Conservation (phyloP, 176 grass and related monocot genomes). For the Eragrostis nindensis region DNA sequence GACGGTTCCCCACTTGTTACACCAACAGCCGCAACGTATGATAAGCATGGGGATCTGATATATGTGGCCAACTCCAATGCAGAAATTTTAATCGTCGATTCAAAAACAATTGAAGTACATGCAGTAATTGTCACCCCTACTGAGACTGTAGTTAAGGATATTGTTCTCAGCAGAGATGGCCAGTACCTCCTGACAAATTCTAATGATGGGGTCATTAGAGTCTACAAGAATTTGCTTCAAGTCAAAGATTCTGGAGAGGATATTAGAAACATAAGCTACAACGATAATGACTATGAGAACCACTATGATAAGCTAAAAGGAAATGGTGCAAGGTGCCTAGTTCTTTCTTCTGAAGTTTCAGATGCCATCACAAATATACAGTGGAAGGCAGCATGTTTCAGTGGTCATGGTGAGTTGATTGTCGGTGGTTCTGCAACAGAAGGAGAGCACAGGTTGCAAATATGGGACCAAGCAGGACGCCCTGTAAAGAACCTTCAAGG, state of each 20-base stretch:
- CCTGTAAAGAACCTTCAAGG: constrained; percentile 94
- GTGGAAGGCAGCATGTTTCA: constrained; percentile 96
- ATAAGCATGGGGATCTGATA: constrained; percentile 79
- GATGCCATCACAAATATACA: constrained; percentile 89
- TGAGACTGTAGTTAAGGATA: constrained; percentile 86
- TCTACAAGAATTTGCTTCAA: constrained; percentile 74
- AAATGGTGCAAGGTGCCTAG: constrained; percentile 66
- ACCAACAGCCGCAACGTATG: constrained; percentile 89
- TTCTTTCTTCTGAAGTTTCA: constrained; percentile 75
- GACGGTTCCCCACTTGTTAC: constrained; percentile 88
- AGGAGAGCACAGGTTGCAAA: constrained; percentile 89
- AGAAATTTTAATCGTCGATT: constrained; percentile 90
- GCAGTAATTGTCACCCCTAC: constrained; percentile 72
- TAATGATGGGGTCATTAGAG: constrained; percentile 93
- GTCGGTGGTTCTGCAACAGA: constrained; percentile 93
- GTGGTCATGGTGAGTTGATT: constrained; percentile 93
- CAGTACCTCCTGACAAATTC: constrained; percentile 93
- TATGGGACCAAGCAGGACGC: constrained; percentile 82
- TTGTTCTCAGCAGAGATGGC: constrained; percentile 83
- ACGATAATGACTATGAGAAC: constrained; percentile 36
- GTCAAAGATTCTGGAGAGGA: constrained; percentile 64
- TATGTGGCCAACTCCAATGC: constrained; percentile 95
- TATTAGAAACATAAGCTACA: constrained; percentile 55
- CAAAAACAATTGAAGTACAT: constrained; percentile 70
- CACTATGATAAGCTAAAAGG: constrained; percentile 68